Conservation (phyloP, 306 rosid genomes). For the Vigna hirtella region DNA sequence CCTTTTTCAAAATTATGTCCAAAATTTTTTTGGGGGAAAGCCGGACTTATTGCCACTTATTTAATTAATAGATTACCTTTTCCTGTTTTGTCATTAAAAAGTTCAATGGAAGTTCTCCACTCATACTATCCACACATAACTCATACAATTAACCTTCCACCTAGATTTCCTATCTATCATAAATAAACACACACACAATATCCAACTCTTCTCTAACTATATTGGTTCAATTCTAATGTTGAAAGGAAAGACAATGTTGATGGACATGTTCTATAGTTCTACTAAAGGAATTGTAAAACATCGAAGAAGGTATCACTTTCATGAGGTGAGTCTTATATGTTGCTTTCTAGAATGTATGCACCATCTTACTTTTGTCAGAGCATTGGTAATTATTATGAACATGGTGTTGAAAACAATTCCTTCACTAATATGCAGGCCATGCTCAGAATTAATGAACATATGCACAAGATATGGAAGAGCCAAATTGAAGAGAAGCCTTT, state of each 20-base stretch:
- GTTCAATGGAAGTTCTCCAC: too few species aligned
- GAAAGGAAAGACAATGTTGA: slow-evolving; percentile 97
- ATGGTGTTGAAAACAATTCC: slow-evolving; percentile 43
- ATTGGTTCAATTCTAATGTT: slow-evolving; percentile 35
- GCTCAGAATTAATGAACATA: slow-evolving; percentile 95
- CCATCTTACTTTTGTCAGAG: slow-evolving; percentile 11
- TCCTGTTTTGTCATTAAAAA: too few species aligned
- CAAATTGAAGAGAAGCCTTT: slow-evolving; percentile 78
- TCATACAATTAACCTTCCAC: too few species aligned
- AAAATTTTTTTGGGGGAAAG: too few species aligned
- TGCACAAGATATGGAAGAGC: slow-evolving; percentile 92
- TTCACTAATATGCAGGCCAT: slow-evolving; percentile 71
- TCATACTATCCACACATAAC: too few species aligned
- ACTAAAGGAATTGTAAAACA: slow-evolving; percentile 84
- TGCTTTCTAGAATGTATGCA: slow-evolving; percentile 36
- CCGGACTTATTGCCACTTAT: too few species aligned
- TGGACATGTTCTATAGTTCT: slow-evolving; percentile 96
- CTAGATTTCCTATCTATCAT: not conserved
- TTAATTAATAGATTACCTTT: too few species aligned
- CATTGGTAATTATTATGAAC: slow-evolving; percentile 30
- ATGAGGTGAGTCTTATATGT: slow-evolving; percentile 74
- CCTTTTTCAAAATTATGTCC: too few species aligned
- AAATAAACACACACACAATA: not conserved
- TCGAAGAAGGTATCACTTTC: slow-evolving; percentile 90
- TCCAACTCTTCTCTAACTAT: slow-evolving; percentile 31